Base-by-base conservation (phyloP, 2,329 filamentous ascomycete genomes). In the Sporothrix variecibatus region DNA sequence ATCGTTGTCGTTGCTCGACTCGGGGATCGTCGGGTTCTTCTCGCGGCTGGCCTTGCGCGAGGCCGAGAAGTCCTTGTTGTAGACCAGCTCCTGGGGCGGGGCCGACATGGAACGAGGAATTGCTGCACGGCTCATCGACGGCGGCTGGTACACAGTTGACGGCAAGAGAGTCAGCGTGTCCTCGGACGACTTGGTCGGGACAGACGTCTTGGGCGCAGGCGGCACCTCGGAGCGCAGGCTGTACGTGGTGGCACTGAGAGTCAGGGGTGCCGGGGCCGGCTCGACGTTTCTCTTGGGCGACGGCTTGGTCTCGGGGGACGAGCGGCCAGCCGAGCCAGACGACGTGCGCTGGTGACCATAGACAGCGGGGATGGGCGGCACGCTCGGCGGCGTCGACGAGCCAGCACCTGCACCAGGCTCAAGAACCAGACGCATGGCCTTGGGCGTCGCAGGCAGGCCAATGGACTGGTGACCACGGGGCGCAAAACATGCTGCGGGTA, bases 361-460 rank as follows among this genome's bases (percentile, higher is more conserved):
- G 12, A 81, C 83, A 0, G 83, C 77, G 1, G 89, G 88, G 43
- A 91, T 85, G 0, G 83, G 81, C 23, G 88, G 88, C 4, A 89
- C 83, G n/a, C 91, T 80, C 74, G 77, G 81, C 38, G 72, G 80
- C 49, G 72, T 23, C 3, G 62, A 69, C 3, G 73, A 75, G 60
- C 78, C 78, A 51, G 86, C 84, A 65, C 78, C 78, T 58, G 86
- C 84, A 74, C 91, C 87, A 2, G 86, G 82, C 77, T 89, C 88
- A 77, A 95, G 90, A 60, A 93, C 90, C 1, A 97, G 90, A 26
- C 93, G 90, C 94, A 98, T 97, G 0, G 94, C 94, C 83, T 94
- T 91, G 40, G 95, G 95, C 0, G 95, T 98, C 1, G 94, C 94
- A 17, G 95, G 94, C n/a, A 97, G 87, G 0, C 94, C 95, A 71